Evolutionary conservation across 805 yeast species (phyloP), one percentile per base, ranked within the genome.

Genomic region (Monosporozyma aerobia): DNA sequence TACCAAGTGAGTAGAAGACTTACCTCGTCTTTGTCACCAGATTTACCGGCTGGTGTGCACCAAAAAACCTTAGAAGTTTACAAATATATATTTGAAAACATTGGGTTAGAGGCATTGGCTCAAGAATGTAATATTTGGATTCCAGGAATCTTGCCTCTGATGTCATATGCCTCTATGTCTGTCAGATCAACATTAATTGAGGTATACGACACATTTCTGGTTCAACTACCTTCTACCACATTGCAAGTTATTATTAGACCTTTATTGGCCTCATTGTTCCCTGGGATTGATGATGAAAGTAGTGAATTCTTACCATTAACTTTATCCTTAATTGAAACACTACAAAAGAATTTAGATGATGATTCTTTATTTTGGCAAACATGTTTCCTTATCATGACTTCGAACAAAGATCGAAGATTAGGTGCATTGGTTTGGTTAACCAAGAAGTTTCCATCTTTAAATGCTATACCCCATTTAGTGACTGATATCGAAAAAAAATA

Each of bases 31-130:
- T 71, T 92, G 30, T 81, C 90, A 2, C 83, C 95, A 0, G 76
- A 76, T 49, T 74, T 94, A 10, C 99, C 99, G 0, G 87, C 95
- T 48, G 99, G 99, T 8, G 99, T 94, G 0, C 99, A 94, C 65
- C 86, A 85, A 58, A 94, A 89, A 63, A 78, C 97, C 0, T 69
- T 94, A 43, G 88, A 83, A 53, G 80, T 90, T 1, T 94, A 90
- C 66, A 81, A 78, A 23, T 71, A 73, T 51, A 78, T 92, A 2
- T 88, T 94, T 69, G 75, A 75, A 39, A 77, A 81, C 32, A 69
- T 92, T 37, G 84, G 85, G 1, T 63, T 67, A 0, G 80, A 77
- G 4, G 69, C 77, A 4, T 69, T 87, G 37, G 78, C 84, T 45
- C 56, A 69, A 10, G 78, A 80, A 52, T 72, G 86, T n/a, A 73